A percentile compares a stretch with the other conserved stretches of the same genome.
These are phyloP conservation scores for Boletus coccyginus DNA, from an alignment of 768 basidiomycete genomes.

Conservation along the genomic window DNA sequence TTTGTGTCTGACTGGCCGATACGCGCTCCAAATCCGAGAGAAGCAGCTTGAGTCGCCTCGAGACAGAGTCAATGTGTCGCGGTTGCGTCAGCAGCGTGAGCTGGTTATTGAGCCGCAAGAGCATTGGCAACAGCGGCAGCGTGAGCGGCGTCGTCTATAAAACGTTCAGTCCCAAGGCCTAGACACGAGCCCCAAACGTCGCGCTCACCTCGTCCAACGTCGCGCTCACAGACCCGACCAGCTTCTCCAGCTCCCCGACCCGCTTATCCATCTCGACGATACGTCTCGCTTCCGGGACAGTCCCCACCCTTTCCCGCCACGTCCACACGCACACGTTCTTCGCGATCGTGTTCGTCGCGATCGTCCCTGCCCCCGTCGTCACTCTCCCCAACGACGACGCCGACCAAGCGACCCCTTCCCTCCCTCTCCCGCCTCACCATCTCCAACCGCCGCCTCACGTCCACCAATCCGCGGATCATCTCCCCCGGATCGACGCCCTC, in stretches of 20 bases:
- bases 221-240: conserved; percentile 79
- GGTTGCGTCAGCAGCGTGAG: conserved; percentile 90
- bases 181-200: not conserved
- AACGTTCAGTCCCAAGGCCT: conserved; percentile 4
- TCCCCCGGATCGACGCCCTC: conserved; percentile 69
- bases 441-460: conserved; percentile 66
- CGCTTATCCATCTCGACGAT: conserved; percentile 80
- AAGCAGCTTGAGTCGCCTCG: conserved; percentile 87
- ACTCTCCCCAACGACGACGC: conserved; percentile 44
- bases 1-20: conserved; percentile 39
- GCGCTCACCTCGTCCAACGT: conserved; percentile 75
- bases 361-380: conserved; percentile 5
- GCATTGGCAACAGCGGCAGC: conserved; percentile 75
- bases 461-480: conserved; percentile 73
- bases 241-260: conserved; percentile 76
- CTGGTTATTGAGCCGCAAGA: conserved; percentile 81
- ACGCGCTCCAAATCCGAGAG: conserved; percentile 90
- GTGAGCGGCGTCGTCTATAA: conserved; percentile 67
- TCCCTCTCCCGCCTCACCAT: conserved; percentile 65
- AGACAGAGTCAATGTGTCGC: conserved; percentile 92
- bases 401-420: conserved; percentile 62
- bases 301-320: conserved; percentile 1
- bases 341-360: not conserved
- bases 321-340: not conserved
- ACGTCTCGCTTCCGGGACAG: conserved; percentile 42